Evolutionary conservation across 306 rosid species (phyloP).

Genomic region (Trifolium dubium): DNA sequence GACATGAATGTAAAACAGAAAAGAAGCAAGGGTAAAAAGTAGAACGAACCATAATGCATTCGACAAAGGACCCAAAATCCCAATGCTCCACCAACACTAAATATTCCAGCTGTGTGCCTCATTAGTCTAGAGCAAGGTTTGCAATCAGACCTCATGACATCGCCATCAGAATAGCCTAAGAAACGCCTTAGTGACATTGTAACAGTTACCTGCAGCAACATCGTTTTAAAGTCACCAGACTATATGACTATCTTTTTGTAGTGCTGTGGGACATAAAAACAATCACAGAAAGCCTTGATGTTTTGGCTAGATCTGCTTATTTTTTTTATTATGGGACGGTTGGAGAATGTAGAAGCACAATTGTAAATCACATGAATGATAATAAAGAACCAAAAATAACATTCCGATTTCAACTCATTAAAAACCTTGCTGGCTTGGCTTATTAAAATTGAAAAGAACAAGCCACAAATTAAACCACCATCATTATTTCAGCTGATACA

Average conservation of each 20-base stretch:
- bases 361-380: slow-evolving; percentile 28
- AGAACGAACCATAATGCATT: slow-evolving; percentile 78
- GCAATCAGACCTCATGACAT: slow-evolving; percentile 78
- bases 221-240: background rate
- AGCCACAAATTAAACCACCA: background rate
- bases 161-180: slow-evolving; percentile 87
- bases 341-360: slow-evolving; percentile 1
- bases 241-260: background rate
- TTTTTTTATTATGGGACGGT: background rate
- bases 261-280: background rate
- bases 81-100: slow-evolving; percentile 82
- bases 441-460: background rate
- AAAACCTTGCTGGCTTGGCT: background rate
- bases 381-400: background rate
- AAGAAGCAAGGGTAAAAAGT: slow-evolving; percentile 1
- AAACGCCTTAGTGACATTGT: slow-evolving; percentile 76
- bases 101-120: slow-evolving; percentile 88
- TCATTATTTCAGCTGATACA: background rate
- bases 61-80: slow-evolving; percentile 89
- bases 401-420: background rate
- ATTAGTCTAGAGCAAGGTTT: slow-evolving; percentile 89
- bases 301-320: background rate
- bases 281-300: background rate
- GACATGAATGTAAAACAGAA: slow-evolving; percentile 1
- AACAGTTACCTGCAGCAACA: slow-evolving; percentile 20